These are phyloP conservation scores for Avena eriantha DNA, from an alignment of 176 grass and related monocot genomes.

Conservation along the genomic window DNA sequence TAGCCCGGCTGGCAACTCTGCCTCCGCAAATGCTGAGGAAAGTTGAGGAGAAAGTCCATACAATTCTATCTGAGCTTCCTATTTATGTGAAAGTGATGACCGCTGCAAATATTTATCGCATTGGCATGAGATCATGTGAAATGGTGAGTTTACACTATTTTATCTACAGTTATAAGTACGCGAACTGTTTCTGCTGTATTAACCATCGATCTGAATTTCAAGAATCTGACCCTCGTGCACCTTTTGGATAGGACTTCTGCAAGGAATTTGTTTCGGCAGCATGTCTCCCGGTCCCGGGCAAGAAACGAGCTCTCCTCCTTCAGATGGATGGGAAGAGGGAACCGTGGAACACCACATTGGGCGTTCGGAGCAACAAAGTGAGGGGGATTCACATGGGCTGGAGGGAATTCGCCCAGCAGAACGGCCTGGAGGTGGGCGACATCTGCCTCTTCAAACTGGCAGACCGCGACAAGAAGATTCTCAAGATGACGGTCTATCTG, in stretches of 20 bases:
- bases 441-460: slow-evolving; percentile 1
- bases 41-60: neutral
- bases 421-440: neutral
- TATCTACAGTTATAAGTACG: neutral
- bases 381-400: neutral
- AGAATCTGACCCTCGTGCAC: neutral
- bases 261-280: neutral
- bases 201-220: neutral
- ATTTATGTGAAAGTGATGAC: neutral
- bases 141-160: neutral
- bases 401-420: neutral
- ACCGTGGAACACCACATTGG: neutral
- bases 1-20: neutral
- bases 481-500: neutral
- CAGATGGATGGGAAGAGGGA: neutral
- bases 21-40: neutral
- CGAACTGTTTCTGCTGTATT: neutral
- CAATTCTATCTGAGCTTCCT: neutral
- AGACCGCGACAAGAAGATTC: neutral
- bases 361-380: no score
- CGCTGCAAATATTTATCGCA: neutral
- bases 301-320: neutral
- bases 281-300: neutral
- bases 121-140: neutral
- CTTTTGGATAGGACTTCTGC: neutral